Conservation (phyloP, 768 basidiomycete genomes). For the Paxillus ammoniavirescens region DNA sequence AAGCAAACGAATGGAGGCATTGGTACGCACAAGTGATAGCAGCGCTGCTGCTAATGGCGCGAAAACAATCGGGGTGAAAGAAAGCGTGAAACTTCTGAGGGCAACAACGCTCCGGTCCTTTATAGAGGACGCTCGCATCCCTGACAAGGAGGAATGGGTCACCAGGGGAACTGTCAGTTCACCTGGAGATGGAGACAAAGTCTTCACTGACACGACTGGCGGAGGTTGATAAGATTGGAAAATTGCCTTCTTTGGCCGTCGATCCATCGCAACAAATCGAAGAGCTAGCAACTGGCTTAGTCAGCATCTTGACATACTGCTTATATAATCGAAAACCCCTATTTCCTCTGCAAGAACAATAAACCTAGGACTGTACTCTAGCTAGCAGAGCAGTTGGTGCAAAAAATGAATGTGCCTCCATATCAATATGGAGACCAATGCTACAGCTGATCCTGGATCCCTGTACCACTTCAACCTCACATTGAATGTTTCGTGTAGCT, state of each 20-base stretch:
- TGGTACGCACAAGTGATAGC: conserved; percentile 22
- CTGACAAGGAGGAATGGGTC: neutral
- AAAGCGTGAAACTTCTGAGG: conserved; percentile 13
- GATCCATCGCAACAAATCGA: neutral
- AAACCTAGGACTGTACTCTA: too few species aligned
- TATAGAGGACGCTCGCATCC: neutral
- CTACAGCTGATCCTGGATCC: too few species aligned
- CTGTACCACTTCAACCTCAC: too few species aligned
- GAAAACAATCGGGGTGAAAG: too few species aligned
- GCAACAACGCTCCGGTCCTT: neutral
- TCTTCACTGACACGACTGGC: neutral
- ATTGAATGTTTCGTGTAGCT: too few species aligned
- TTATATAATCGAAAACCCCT: too few species aligned
- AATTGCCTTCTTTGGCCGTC: conserved; percentile 10
- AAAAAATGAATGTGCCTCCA: too few species aligned
- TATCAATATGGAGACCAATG: too few species aligned
- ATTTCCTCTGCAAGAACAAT: too few species aligned
- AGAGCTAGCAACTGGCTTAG: conserved; percentile 15
- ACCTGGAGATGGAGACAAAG: neutral
- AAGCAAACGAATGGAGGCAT: neutral
- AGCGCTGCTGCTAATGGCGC: conserved; percentile 52
- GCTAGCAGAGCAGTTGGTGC: too few species aligned
- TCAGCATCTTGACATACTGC: conserved; percentile 9
- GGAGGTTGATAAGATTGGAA: neutral
- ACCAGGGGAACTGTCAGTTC: conserved; percentile 3